These are phyloP conservation scores for Xylaria sp. DNA, from an alignment of 2,329 filamentous ascomycete genomes.

Conservation along the genomic window DNA sequence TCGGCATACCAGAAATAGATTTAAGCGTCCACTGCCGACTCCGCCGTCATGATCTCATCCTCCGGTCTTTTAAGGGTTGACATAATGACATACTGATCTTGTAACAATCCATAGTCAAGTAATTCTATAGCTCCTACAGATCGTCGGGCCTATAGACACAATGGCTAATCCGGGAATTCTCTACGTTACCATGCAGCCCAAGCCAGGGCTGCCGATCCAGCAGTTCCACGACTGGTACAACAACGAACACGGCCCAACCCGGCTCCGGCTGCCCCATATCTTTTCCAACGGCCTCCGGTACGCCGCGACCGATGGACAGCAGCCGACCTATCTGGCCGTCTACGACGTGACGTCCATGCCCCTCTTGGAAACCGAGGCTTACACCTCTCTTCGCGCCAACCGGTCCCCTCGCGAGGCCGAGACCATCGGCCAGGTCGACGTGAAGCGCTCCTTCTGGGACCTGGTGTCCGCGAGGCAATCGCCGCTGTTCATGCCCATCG, in stretches of 20 bases:
- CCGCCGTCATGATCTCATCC: constrained; percentile 1
- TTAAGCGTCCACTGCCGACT: neutral
- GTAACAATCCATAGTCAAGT: neutral
- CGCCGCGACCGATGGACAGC: constrained; percentile 62
- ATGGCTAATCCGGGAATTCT: constrained; percentile 68
- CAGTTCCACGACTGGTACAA: constrained; percentile 95
- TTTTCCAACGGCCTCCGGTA: constrained; percentile 79
- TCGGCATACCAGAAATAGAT: neutral
- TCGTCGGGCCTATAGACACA: too few species aligned
- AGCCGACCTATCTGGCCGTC: constrained; percentile 74
- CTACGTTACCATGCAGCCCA: constrained; percentile 85
- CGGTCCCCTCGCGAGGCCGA: constrained; percentile 56
- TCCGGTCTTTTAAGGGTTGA: neutral
- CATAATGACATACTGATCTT: neutral
- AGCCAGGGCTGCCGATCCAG: constrained; percentile 62
- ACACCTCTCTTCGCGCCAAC: constrained; percentile 65
- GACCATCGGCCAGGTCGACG: constrained; percentile 60
- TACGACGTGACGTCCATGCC: constrained; percentile 82
- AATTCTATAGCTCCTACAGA: neutral
- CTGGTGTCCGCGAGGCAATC: constrained; percentile 59
- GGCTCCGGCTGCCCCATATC: constrained; percentile 75
- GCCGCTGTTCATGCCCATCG: constrained; percentile 60
- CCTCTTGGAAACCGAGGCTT: constrained; percentile 69
- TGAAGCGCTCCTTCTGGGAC: constrained; percentile 73
- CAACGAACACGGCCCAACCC: constrained; percentile 85